Conservation (phyloP, 257 asterid genomes). For the Solanum pinnatisectum region DNA sequence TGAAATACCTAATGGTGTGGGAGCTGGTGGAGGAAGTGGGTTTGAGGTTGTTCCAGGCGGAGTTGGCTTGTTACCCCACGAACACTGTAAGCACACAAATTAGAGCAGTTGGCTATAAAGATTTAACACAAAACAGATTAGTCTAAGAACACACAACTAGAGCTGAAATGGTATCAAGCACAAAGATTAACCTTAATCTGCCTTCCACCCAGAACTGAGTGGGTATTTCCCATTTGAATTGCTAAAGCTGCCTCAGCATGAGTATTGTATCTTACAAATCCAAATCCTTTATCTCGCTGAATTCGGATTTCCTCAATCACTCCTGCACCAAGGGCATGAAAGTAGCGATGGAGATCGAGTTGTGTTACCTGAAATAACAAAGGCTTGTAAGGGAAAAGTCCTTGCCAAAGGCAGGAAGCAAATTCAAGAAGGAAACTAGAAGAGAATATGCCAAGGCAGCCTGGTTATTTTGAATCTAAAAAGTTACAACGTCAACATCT, state of each 20-base stretch:
- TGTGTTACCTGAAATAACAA: slow-evolving; percentile 57
- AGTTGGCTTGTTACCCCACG: slow-evolving; percentile 98
- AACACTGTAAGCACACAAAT: slow-evolving; percentile 41
- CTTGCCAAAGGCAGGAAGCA: background rate
- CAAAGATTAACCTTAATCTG: slow-evolving; percentile 62
- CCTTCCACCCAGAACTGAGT: slow-evolving; percentile 60
- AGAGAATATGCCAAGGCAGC: background rate
- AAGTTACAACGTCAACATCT: background rate
- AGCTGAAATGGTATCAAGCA: background rate
- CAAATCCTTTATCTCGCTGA: slow-evolving; percentile 94
- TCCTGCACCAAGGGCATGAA: slow-evolving; percentile 83
- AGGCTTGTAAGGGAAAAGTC: background rate
- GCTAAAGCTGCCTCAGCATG: slow-evolving; percentile 91
- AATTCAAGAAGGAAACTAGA: background rate
- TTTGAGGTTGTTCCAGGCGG: slow-evolving; percentile 80
- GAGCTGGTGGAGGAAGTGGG: slow-evolving; percentile 87
- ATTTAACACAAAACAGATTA: background rate
- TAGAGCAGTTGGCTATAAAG: background rate
- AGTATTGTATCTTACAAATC: slow-evolving; percentile 76
- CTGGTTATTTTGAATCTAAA: background rate
- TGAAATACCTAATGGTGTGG: slow-evolving; percentile 41
- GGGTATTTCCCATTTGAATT: slow-evolving; percentile 74
- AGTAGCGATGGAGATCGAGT: slow-evolving; percentile 85
- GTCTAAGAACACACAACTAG: background rate
- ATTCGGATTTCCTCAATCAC: slow-evolving; percentile 88